Base-by-base conservation (phyloP, 345 rosid genomes). In the Pseudoturritis turrita region DNA sequence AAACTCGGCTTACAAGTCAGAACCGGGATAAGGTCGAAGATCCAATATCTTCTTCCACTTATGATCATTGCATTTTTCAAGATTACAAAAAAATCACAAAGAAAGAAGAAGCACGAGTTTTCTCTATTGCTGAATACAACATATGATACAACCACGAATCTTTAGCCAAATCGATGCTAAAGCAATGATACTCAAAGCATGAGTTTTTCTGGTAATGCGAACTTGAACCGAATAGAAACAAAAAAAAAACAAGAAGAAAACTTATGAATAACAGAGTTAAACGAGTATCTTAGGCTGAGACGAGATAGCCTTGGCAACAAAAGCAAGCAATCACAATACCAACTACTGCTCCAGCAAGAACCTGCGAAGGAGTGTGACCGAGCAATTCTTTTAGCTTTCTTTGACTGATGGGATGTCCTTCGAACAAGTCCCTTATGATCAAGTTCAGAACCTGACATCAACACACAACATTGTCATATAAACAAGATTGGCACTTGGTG, bases 301-400 rank as follows among this genome's bases (percentile, higher is more conserved):
- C 83, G 33, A 84, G 64, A 81, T 80, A 74, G 77, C 93, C 81
- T 47, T 80, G 90, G 74, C 91, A 90, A 45, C 96, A 89, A 36
- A 83, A 29, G 73, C 85, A 89, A 53, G 97, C 97, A 1, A 87
- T 86, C 65, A 89, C 59, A 57, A 89, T 75, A 68, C 98, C 97
- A 17, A 93, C 85, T 71, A 87, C 6, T 41, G 97, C 97, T 74
- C 98, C 98, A 0, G 89, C 97, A 39, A 93, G 58, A 71, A 90
- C 98, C 73, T 93, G 98, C 1, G 91, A 89, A 2, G 89, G 98
- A 17, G 96, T 87, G 82, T 93, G 98, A 28, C 97, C 98, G 1
- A 90, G 89, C 68, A 93, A 83, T 77, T 93, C 98, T 82, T 90
- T 89, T 51, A 93, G 94, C 85, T 93, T 90, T 78, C 96, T 85